phyloP scores from a whole-genome alignment of 2,329 filamentous ascomycete species.

The Trichoderma sp. region DNA sequence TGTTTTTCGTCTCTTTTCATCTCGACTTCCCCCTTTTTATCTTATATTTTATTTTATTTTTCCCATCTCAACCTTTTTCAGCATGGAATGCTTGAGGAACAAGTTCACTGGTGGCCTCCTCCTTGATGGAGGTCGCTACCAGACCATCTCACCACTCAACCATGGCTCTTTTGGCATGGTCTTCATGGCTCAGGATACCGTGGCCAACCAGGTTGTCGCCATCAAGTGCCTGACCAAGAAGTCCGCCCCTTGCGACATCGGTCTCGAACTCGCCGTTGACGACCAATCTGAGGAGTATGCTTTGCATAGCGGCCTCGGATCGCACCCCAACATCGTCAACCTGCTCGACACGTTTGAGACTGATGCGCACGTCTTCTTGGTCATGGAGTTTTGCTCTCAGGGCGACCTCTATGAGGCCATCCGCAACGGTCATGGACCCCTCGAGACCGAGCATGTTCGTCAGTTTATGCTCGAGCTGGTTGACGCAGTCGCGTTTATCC shows the following conservation, averaged over 20 bases:
- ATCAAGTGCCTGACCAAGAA: slow-evolving; percentile 96
- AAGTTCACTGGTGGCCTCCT: slow-evolving; percentile 76
- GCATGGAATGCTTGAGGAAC: slow-evolving; percentile 83
- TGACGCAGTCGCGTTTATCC: slow-evolving; percentile 84
- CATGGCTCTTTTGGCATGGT: slow-evolving; percentile 99
- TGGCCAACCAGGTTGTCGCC: slow-evolving; percentile 77
- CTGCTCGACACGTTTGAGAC: slow-evolving; percentile 90
- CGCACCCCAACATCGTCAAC: slow-evolving; percentile 91
- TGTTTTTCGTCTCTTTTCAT: not conserved
- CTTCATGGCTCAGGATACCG: slow-evolving; percentile 80
- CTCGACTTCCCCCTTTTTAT: slow-evolving; percentile 22
- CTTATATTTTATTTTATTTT: slow-evolving; percentile 22
- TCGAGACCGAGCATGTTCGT: slow-evolving; percentile 94
- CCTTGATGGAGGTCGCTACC: slow-evolving; percentile 77
- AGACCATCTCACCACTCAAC: slow-evolving; percentile 91
- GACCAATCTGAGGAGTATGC: slow-evolving; percentile 78
- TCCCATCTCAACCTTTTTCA: slow-evolving; percentile 24
- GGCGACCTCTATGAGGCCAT: slow-evolving; percentile 98
- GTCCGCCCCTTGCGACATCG: slow-evolving; percentile 57
- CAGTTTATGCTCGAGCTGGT: slow-evolving; percentile 96
- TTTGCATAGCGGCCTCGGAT: slow-evolving; percentile 75
- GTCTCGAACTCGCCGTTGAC: slow-evolving; percentile 69
- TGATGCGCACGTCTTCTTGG: slow-evolving; percentile 82
- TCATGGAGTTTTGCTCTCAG: slow-evolving; percentile 91
- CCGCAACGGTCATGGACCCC: slow-evolving; percentile 77